A percentile compares a stretch with the other conserved stretches of the same genome.
Evolutionary conservation across 2,329 filamentous ascomycete genomes (phyloP).

Genomic region (Botrytis hyacinthi): DNA sequence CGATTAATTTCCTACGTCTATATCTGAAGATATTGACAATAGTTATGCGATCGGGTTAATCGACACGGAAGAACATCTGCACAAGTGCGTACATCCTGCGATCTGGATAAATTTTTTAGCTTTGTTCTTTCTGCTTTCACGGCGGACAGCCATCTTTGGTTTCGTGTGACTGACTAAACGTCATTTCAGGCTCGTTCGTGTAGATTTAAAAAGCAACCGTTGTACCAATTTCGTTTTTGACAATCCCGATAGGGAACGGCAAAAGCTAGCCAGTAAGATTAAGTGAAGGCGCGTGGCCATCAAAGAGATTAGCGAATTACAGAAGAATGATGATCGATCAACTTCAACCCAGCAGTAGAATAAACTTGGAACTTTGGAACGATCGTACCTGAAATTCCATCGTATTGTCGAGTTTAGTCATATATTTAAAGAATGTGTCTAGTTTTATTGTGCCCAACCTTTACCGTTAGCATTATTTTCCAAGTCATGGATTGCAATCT

Average conservation of each 20-base stretch:
- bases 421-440: background rate
- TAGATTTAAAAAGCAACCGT: background rate
- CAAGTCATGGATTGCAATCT: background rate
- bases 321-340: background rate
- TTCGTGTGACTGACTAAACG: background rate
- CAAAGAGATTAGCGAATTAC: background rate
- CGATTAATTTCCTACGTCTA: background rate
- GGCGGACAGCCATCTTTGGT: background rate
- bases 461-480: background rate
- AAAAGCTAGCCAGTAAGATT: background rate
- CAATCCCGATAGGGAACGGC: background rate
- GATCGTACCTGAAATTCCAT: background rate
- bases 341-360: background rate
- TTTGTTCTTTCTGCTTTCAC: background rate
- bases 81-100: background rate
- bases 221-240: background rate
- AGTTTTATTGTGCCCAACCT: background rate
- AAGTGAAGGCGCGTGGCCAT: background rate
- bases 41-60: background rate
- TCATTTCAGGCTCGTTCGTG: background rate
- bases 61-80: no score
- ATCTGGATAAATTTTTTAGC: background rate
- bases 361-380: background rate
- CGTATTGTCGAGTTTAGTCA: background rate
- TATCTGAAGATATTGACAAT: background rate